Evolutionary conservation across 2,329 filamentous ascomycete species (phyloP).

Genomic region (Colletotrichum endophyticum): DNA sequence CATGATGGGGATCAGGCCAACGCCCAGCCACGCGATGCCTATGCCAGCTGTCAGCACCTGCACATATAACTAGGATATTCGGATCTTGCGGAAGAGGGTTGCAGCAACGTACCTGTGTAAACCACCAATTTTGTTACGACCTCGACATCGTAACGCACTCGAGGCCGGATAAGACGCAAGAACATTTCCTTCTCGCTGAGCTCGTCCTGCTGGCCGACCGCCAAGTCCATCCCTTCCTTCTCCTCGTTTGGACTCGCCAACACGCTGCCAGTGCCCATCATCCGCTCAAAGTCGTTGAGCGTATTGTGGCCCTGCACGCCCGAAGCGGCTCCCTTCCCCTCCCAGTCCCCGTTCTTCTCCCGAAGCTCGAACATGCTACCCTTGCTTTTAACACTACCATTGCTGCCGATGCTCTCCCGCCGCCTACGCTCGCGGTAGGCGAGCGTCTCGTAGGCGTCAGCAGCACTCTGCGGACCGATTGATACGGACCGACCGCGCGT

Average conservation of each 20-base stretch:
- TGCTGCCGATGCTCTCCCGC: conserved; percentile 59
- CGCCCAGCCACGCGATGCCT: conserved; percentile 85
- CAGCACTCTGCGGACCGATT: conserved; percentile 92
- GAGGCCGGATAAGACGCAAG: conserved; percentile 79
- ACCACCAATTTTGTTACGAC: conserved; percentile 96
- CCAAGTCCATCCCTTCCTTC: conserved; percentile 37
- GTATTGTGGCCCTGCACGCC: conserved; percentile 48
- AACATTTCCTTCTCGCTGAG: conserved; percentile 81
- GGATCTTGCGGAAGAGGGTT: conserved; percentile 13
- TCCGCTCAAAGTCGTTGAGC: conserved; percentile 70
- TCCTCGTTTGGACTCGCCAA: conserved; percentile 35
- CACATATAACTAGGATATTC: not conserved
- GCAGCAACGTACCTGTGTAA: conserved; percentile 73
- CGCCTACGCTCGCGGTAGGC: conserved; percentile 79
- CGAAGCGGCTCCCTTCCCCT: conserved; percentile 44
- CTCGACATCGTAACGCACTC: conserved; percentile 97
- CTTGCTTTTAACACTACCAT: conserved; percentile 51
- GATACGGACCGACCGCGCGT: conserved; percentile 80
- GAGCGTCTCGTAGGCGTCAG: conserved; percentile 93
- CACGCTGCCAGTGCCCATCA: conserved; percentile 73
- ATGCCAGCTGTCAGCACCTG: conserved; percentile 19
- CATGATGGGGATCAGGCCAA: conserved; percentile 74
- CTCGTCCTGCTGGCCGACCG: conserved; percentile 51
- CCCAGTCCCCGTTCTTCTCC: conserved; percentile 41
- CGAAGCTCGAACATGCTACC: conserved; percentile 46